These are phyloP conservation scores for Talaromyces trachyspermus DNA, from an alignment of 495 filamentous ascomycete species.

Conservation along the genomic window DNA sequence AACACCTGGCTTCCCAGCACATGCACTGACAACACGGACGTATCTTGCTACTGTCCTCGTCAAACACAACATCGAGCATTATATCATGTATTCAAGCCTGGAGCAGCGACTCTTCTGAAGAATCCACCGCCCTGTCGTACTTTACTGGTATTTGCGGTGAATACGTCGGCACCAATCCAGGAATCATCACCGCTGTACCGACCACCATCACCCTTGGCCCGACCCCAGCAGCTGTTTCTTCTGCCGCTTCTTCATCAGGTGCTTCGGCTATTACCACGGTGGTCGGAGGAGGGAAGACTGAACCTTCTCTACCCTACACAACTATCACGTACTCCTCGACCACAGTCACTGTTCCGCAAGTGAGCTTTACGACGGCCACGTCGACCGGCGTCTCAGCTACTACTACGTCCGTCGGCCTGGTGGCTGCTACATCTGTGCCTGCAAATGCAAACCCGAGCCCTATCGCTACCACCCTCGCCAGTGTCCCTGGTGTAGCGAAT, in stretches of 20 bases:
- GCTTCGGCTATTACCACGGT: too few species aligned
- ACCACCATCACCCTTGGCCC: constrained; percentile 52
- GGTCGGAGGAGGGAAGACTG: too few species aligned
- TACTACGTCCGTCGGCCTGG: constrained; percentile 36
- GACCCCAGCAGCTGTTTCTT: constrained; percentile 22
- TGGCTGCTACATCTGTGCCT: constrained; percentile 11
- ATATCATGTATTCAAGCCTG: constrained; percentile 75
- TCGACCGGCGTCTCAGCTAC: constrained; percentile 33
- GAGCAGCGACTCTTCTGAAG: constrained; percentile 56
- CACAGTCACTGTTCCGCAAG: constrained; percentile 69
- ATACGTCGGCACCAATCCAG: constrained; percentile 70
- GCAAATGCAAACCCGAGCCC: background rate
- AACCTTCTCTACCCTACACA: constrained; percentile 43
- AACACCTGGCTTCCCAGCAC: constrained; percentile 77
- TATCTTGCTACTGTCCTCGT: constrained; percentile 81
- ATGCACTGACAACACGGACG: constrained; percentile 79
- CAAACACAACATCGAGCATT: constrained; percentile 69
- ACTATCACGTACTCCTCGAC: constrained; percentile 55
- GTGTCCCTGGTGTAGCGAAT: background rate
- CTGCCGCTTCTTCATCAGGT: constrained; percentile 18
- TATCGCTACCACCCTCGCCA: constrained; percentile 3
- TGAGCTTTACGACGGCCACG: constrained; percentile 57
- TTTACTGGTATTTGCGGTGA: constrained; percentile 86
- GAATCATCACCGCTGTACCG: constrained; percentile 67
- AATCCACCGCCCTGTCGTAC: constrained; percentile 68